phyloP scores from a whole-genome alignment of 768 basidiomycete species.

The Dioszegia hungarica region DNA sequence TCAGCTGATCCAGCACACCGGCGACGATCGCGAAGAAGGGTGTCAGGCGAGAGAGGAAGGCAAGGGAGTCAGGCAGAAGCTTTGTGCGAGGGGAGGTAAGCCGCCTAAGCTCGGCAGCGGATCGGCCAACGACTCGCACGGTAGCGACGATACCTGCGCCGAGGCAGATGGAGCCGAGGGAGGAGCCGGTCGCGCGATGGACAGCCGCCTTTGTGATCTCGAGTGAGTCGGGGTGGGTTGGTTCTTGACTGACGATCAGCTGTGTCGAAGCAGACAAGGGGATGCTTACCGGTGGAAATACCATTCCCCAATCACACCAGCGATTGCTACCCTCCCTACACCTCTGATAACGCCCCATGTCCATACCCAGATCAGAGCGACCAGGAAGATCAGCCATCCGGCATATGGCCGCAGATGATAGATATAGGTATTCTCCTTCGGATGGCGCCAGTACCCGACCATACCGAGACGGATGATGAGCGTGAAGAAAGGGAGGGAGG shows the following conservation, averaged over 20 bases:
- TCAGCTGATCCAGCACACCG: conserved; percentile 54
- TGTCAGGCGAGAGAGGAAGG: conserved; percentile 38
- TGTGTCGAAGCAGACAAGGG: neutral
- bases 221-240: conserved; percentile 20
- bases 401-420: conserved; percentile 63
- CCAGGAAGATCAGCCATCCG: conserved; percentile 65
- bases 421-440: conserved; percentile 50
- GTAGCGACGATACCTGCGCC: conserved; percentile 70
- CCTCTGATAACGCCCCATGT: conserved; percentile 75
- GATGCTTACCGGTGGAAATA: conserved; percentile 66
- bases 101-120: conserved; percentile 37
- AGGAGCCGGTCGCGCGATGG: conserved; percentile 72
- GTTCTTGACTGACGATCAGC: conserved; percentile 26
- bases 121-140: conserved; percentile 57
- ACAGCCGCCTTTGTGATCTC: conserved; percentile 73
- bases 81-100: conserved; percentile 38
- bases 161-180: conserved; percentile 71
- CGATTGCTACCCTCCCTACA: conserved; percentile 66
- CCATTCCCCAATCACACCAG: conserved; percentile 85
- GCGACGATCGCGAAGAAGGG: conserved; percentile 49
- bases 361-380: conserved; percentile 63
- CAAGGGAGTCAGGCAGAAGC: conserved; percentile 40
- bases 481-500: conserved; percentile 45
- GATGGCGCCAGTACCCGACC: conserved; percentile 49
- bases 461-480: conserved; percentile 44